Evolutionary conservation across 1,284 basidiomycete genomes (phyloP).

Genomic region (Cryptococcus amylolentus): DNA sequence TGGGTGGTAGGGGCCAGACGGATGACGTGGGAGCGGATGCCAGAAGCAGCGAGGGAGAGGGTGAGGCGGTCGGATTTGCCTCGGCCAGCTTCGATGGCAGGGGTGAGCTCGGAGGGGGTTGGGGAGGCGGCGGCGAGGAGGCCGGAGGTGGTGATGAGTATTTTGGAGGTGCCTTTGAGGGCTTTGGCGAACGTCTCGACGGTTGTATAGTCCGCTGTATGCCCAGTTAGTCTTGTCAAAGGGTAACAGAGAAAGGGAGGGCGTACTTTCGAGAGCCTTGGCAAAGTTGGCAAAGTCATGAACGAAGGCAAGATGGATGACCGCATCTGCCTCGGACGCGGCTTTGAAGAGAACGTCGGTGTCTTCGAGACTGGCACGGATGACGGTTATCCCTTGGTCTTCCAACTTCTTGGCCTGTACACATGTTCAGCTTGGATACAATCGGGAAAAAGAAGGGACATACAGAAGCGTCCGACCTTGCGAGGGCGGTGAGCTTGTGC

Average conservation of each 20-base stretch:
- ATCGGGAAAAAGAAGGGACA: neutral
- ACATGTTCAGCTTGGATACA: neutral
- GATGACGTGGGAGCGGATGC: constrained; percentile 16
- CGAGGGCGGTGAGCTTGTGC: constrained; percentile 30
- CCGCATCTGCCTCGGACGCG: constrained; percentile 27
- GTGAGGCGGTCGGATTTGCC: constrained; percentile 10
- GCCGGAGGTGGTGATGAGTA: constrained; percentile 15
- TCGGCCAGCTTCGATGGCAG: neutral
- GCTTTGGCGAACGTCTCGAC: constrained; percentile 19
- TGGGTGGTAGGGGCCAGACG: constrained; percentile 29
- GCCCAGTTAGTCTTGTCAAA: no score
- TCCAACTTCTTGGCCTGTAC: constrained; percentile 14
- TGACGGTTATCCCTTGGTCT: constrained; percentile 15
- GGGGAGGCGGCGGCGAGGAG: constrained; percentile 1
- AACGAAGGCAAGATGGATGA: constrained; percentile 36
- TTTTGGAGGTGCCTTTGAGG: constrained; percentile 26
- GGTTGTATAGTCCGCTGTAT: constrained; percentile 9
- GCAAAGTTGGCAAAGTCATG: constrained; percentile 18
- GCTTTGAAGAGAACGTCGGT: constrained; percentile 19
- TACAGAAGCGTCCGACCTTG: constrained; percentile 23
- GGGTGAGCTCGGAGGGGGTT: neutral
- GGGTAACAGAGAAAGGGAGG: neutral
- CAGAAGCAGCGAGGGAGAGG: constrained; percentile 6
- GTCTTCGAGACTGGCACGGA: constrained; percentile 25
- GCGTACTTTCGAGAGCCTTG: constrained; percentile 6